Evolutionary conservation across 306 rosid species (phyloP), one percentile per base, ranked within the genome.

Genomic region (Chamaecrista fasciculata): DNA sequence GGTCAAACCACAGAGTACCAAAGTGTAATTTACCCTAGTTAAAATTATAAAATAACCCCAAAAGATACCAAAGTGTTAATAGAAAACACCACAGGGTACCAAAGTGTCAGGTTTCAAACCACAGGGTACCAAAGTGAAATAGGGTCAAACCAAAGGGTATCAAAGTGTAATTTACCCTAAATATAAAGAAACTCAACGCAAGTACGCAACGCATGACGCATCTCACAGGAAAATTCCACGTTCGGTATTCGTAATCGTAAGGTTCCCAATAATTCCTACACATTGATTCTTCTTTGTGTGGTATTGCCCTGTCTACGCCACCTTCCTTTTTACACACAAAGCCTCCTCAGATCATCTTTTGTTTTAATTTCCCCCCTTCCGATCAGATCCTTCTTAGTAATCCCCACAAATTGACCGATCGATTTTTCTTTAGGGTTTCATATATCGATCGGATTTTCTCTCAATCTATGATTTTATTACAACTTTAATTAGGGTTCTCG

Each of bases 401-500:
- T 42, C 42, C 12, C 0, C 6, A 0, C 36, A 33, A 19, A 43
- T 11, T 3, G 16, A 60, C 2, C 5, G 11, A 16, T 7, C 18
- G 18, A 10, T 15, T 15, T 43, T 11, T n/a, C n/a, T n/a, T n/a
- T 78, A 47, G 71, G 60, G 61, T 73, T 72, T 61, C 51, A 18
- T 5, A 23, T 36, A 67, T 19, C 75, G 20, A 52, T 49, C 48
- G 5, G 48, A 25, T 11, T 12, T 46, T 62, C 42, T 24, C n/a
- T 28, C 11, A 14, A 21, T 67, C 36, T 18, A 15, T 72, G 52
- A 49, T 44, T 34, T 44, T 53, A 58, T 64, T 44, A 62, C 26
- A 73, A 68, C 66, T 79, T 70, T 84, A n/a, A n/a, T n/a, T n/a
- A 84, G 83, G 81, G 75, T 84, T 85, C 39, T 1, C 21, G 57